Base-by-base conservation (phyloP, 306 rosid genomes). In the Mimosa pudica region DNA sequence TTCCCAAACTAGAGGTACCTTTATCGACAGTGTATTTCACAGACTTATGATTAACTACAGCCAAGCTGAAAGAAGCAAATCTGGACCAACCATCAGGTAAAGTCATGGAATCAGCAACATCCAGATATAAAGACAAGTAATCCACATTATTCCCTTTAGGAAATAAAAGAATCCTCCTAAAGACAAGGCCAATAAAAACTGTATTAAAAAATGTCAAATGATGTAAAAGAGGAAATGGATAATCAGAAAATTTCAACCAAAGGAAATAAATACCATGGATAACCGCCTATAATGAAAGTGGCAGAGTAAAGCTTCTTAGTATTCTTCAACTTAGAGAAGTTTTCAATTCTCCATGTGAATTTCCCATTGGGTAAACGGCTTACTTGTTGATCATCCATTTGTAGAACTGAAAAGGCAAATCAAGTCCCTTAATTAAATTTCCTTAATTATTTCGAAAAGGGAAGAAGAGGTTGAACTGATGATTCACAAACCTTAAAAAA, bases 71-170 rank as follows among this genome's bases (percentile, higher is more conserved):
- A 7, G 74, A 71, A 0, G 90, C 87, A 58, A 45, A 72, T 84
- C 86, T 89, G 76, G 84, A 83, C 92, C 94, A 89, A 0, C 85
- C 88, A 73, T 54, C 24, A 7, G 93, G 86, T 82, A 89, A 83
- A 8, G 77, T 55, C 8, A 35, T 1, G 3, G 87, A 17, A 86
- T 89, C 91, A 4, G 84, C 89, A 76, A 77, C 91, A 81, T 88
- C 93, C 86, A 93, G 85, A 84, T 86, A 91, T 85, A 89, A 72
- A 14, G 97, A 88, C 84, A 93, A 83, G 79, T 75, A 78, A 32
- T 86, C 84, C 82, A 84, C 93, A 60, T 86, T 82, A 82, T 91
- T 91, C 63, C 96, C 96, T 69, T 89, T 84, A 18, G 93, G 91
- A 79, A 79, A 89, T 12, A 88, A 70, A 38, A 84, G 74, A 73